Base-by-base conservation (phyloP, 2,329 filamentous ascomycete genomes). In the Colletotrichum siamense region DNA sequence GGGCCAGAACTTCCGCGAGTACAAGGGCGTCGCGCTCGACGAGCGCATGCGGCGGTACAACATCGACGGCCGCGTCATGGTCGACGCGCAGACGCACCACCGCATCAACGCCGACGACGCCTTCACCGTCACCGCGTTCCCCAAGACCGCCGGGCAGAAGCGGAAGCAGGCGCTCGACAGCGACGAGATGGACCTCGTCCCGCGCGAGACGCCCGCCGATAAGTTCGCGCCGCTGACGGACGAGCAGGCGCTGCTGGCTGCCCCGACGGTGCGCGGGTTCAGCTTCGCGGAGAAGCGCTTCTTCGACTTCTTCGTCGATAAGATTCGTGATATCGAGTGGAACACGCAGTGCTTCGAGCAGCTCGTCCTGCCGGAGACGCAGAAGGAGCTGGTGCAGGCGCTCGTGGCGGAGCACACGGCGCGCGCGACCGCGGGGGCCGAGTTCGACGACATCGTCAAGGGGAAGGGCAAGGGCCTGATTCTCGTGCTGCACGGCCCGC, bases 41-140 rank as follows among this genome's bases (percentile, higher is more conserved):
- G 6, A 16, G 16, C 12, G 13, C 13, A 28, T n/a, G 34, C 49
- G 59, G 3, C 61, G 70, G 83, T 93, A 98, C 84, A 95, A 95
- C 81, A 94, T 98, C 83, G 95, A 96, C 77, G 94, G 95, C 26
- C 93, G 96, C 28, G 90, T 98, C 78, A 98, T 98, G 95, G 89
- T 98, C 32, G 96, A 98, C 81, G 92, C 95, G 0, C 92, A 92
- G 5, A 95, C 94, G 61, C 95, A 98, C 85, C 92, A 95, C 15
- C 92, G 95, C 39, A 94, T 96, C 83, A 95, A 96, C 79, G 94
- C 96, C 2, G 98, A 98, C 82, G 98, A 98, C 79, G 91, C 91
- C 1, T 91, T 96, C 80, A 36, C 18, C 7, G 70, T 83, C 13
- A 36, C 26, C 3, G 71, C 77, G 9, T 77, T 82, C 10, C 78